These are phyloP conservation scores for Mortierella alpina DNA, from an alignment of 192 early-diverging fungal genomes.

Conservation along the genomic window DNA sequence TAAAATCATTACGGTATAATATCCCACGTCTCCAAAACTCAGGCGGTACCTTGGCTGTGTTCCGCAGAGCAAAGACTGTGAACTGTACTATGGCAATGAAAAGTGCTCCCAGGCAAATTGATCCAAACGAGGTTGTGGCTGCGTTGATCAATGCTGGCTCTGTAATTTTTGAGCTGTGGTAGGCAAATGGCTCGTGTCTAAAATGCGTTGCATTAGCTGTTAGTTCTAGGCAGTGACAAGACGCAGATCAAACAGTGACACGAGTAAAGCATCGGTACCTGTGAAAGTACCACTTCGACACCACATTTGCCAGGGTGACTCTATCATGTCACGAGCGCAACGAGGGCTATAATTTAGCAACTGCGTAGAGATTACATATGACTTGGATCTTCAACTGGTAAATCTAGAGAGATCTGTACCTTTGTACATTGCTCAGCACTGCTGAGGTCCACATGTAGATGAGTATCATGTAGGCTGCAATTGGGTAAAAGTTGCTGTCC, in stretches of 20 bases:
- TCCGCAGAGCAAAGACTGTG: constrained; percentile 55
- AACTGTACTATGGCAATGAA: constrained; percentile 70
- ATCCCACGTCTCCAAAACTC: too few relatives aligned
- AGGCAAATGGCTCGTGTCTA: constrained; percentile 51
- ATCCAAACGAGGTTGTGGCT: constrained; percentile 71
- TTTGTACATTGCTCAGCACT: constrained; percentile 77
- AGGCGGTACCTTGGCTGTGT: constrained; percentile 61
- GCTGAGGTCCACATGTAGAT: constrained; percentile 84
- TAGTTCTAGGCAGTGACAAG: neutral
- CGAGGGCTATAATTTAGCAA: neutral
- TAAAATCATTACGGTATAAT: too few relatives aligned
- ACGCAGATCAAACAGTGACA: neutral
- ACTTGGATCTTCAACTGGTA: too few relatives aligned
- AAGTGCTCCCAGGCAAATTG: constrained; percentile 70
- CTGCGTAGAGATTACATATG: neutral
- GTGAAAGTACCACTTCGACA: constrained; percentile 87
- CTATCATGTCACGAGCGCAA: constrained; percentile 30
- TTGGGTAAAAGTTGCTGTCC: constrained; percentile 60
- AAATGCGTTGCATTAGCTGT: neutral
- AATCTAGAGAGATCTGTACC: constrained; percentile 30
- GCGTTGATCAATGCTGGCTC: constrained; percentile 61
- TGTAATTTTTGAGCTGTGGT: constrained; percentile 54
- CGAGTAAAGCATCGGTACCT: constrained; percentile 48
- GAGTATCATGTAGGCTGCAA: constrained; percentile 68
- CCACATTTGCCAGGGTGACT: constrained; percentile 73